phyloP scores from a whole-genome alignment of 192 early-diverging fungal species.

The Thamnidium elegans region DNA sequence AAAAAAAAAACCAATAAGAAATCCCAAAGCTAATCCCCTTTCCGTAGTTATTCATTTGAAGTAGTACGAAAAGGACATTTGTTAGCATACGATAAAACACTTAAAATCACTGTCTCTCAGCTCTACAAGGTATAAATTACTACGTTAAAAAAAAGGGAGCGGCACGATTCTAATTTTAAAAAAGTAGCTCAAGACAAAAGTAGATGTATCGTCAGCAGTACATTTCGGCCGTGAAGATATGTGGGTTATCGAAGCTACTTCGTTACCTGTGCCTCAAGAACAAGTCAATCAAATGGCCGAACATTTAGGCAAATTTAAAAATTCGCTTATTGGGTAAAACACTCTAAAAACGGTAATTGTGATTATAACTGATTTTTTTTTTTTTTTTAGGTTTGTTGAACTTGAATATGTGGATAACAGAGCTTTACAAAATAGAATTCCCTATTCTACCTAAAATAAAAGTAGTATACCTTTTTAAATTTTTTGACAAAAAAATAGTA shows the following conservation, averaged over 20 bases:
- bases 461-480: not conserved
- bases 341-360: constrained; percentile 1
- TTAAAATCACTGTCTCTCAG: constrained; percentile 60
- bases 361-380: not conserved
- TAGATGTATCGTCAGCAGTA: constrained; percentile 45
- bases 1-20: not conserved
- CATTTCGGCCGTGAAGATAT: constrained; percentile 43
- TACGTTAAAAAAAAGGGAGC: too few relatives aligned
- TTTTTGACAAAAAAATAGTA: not conserved
- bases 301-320: constrained; percentile 48
- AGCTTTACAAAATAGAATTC: constrained; percentile 36
- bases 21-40: too few relatives aligned
- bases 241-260: constrained; percentile 63
- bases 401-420: constrained; percentile 40
- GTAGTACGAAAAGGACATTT: constrained; percentile 60
- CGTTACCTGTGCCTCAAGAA: constrained; percentile 52
- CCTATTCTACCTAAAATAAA: constrained; percentile 18
- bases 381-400: constrained; percentile 31
- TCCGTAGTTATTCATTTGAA: constrained; percentile 51
- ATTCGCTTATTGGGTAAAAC: constrained; percentile 37
- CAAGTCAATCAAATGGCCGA: constrained; percentile 49
- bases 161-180: too few relatives aligned
- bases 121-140: constrained; percentile 43
- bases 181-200: constrained; percentile 37
- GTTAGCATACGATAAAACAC: constrained; percentile 53